Conservation (phyloP, 441 rosid genomes). For the Kokia cookei region DNA sequence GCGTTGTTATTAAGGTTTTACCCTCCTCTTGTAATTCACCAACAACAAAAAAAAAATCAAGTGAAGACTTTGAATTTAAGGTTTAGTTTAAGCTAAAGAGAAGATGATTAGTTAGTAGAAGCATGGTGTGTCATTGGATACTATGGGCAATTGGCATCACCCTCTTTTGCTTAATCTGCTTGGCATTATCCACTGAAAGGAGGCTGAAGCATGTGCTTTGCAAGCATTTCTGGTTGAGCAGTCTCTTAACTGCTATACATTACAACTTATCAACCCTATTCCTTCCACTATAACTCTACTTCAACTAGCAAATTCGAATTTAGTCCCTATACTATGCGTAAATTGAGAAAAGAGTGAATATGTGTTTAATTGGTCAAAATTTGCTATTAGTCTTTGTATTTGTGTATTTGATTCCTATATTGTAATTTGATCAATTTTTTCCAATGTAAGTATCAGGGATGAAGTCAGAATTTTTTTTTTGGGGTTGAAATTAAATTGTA, state of each 20-base stretch:
- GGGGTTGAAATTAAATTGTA: too few species aligned
- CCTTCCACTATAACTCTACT: background rate
- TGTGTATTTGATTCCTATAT: too few species aligned
- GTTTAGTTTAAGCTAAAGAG: background rate
- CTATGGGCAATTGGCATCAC: background rate
- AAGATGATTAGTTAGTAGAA: background rate
- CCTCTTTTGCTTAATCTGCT: background rate
- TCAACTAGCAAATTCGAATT: too few species aligned
- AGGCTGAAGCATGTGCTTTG: constrained; percentile 13
- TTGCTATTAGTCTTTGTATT: too few species aligned
- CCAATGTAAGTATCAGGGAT: too few species aligned
- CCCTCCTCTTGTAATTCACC: too few species aligned
- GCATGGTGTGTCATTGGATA: background rate
- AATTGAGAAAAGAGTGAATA: too few species aligned
- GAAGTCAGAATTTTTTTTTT: too few species aligned
- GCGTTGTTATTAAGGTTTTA: too few species aligned
- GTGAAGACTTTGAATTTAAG: background rate
- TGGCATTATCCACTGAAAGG: background rate
- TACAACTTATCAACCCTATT: constrained; percentile 10
- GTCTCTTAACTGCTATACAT: constrained; percentile 2
- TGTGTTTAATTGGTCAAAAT: too few species aligned
- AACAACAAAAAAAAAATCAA: background rate
- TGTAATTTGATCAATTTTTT: too few species aligned
- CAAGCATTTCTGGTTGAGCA: background rate
- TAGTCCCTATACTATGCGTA: too few species aligned